phyloP scores from a whole-genome alignment of 805 yeast genomes.

The Yamadazyma insecticola region DNA sequence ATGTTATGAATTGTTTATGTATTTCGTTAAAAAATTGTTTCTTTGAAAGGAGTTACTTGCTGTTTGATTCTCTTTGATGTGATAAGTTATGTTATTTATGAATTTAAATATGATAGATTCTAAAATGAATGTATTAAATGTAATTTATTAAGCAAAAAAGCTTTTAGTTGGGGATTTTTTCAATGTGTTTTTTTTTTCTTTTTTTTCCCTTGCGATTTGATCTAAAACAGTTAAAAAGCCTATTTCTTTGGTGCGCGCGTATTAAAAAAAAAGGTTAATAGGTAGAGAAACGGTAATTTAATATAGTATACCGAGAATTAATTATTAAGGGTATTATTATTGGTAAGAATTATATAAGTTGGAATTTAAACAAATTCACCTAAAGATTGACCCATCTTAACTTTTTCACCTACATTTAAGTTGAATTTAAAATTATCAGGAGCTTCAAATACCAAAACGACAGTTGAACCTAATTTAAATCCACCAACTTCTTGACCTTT shows the following conservation, averaged over 20 bases:
- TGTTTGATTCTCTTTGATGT: no score
- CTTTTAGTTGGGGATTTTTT: no score
- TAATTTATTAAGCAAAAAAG: no score
- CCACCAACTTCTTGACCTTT: constrained; percentile 98
- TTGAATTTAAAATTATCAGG: constrained; percentile 74
- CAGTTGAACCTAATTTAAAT: constrained; percentile 91
- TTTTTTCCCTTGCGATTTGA: no score
- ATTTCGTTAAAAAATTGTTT: no score
- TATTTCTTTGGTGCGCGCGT: not conserved
- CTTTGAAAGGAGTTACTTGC: no score
- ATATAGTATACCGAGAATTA: not conserved
- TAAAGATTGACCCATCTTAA: constrained; percentile 78
- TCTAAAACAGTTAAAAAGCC: no score
- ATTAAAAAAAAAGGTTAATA: not conserved
- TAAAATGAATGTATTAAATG: no score
- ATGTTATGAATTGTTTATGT: no score
- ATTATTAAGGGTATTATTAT: not conserved
- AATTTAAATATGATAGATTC: no score
- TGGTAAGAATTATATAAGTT: not conserved
- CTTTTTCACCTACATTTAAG: constrained; percentile 66
- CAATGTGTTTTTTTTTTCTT: no score
- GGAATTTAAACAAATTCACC: constrained; percentile 47
- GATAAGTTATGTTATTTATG: no score
- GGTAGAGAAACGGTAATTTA: not conserved
- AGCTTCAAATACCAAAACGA: constrained; percentile 96